Conservation (phyloP, 1,284 basidiomycete genomes). For the Austroboletus niveus region DNA sequence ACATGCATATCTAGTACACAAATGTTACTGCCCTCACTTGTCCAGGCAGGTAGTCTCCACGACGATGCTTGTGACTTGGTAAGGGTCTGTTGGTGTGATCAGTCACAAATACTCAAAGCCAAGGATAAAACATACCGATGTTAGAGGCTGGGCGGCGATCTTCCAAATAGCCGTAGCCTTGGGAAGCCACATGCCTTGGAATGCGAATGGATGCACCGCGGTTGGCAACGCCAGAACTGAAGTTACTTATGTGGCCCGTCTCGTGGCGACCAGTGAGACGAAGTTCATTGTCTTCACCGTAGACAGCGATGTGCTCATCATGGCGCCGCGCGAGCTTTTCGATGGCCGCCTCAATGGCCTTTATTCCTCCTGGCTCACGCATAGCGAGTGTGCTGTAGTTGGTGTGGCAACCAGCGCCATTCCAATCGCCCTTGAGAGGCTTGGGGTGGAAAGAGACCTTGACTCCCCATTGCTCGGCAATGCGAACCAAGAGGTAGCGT, state of each 20-base stretch:
- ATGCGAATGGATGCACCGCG: slow-evolving; percentile 96
- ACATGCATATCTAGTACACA: slow-evolving; percentile 6
- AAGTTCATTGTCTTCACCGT: slow-evolving; percentile 95
- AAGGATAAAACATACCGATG: slow-evolving; percentile 66
- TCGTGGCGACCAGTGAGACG: slow-evolving; percentile 94
- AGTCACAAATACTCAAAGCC: slow-evolving; percentile 3
- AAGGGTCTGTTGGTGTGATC: slow-evolving; percentile 61
- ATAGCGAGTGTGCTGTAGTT: slow-evolving; percentile 93
- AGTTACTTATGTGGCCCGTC: slow-evolving; percentile 92
- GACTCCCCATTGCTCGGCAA: slow-evolving; percentile 98
- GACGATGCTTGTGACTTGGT: slow-evolving; percentile 86
- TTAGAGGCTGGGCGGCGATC: slow-evolving; percentile 97
- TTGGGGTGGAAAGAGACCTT: slow-evolving; percentile 99
- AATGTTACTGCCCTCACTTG: slow-evolving; percentile 36
- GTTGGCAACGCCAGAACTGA: slow-evolving; percentile 96
- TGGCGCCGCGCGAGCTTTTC: slow-evolving; percentile 85
- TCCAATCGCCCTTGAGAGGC: slow-evolving; percentile 98
- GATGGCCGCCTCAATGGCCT: slow-evolving; percentile 91
- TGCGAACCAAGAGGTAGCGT: slow-evolving; percentile 88
- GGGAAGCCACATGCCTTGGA: slow-evolving; percentile 86
- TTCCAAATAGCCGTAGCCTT: slow-evolving; percentile 96
- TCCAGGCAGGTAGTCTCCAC: slow-evolving; percentile 85
- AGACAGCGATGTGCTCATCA: slow-evolving; percentile 92
- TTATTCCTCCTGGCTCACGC: slow-evolving; percentile 93
- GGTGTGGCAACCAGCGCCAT: slow-evolving; percentile 96